These are phyloP conservation scores for Drechslerella dactyloides DNA, from an alignment of 2,329 filamentous ascomycete genomes.

Conservation along the genomic window DNA sequence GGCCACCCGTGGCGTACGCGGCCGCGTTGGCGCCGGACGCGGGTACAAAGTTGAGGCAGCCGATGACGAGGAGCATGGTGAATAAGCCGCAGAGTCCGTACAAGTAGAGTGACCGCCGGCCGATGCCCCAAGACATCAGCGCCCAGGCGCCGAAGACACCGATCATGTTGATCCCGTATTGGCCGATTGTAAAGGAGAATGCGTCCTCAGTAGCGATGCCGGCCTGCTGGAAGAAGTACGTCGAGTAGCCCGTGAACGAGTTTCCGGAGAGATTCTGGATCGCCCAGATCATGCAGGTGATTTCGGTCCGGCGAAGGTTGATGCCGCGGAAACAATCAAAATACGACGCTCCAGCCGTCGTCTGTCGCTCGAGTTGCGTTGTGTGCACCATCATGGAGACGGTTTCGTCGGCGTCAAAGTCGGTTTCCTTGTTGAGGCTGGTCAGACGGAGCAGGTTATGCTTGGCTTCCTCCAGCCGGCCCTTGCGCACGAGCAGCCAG, in stretches of 20 bases:
- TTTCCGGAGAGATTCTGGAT: constrained; percentile 60
- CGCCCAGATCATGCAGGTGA: constrained; percentile 64
- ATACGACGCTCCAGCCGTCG: constrained; percentile 66
- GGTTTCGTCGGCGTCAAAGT: constrained; percentile 83
- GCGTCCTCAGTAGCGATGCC: constrained; percentile 57
- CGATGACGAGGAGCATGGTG: constrained; percentile 56
- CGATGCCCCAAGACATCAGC: constrained; percentile 58
- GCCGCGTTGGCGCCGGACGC: constrained; percentile 71
- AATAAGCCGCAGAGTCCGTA: constrained; percentile 57
- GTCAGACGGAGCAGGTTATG: constrained; percentile 70
- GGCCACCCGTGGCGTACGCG: constrained; percentile 77
- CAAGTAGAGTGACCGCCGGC: constrained; percentile 56
- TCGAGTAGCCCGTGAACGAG: constrained; percentile 53
- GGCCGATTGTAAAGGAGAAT: constrained; percentile 62
- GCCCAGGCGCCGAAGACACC: constrained; percentile 79
- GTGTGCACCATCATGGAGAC: constrained; percentile 93
- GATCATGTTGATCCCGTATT: constrained; percentile 67
- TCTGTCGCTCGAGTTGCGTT: constrained; percentile 73
- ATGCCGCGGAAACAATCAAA: constrained; percentile 82
- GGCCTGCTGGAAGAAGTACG: constrained; percentile 62
- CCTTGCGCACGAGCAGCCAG: constrained; percentile 75
- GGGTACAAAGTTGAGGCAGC: constrained; percentile 10
- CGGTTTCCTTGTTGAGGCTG: constrained; percentile 68
- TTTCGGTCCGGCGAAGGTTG: constrained; percentile 78
- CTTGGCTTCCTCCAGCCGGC: constrained; percentile 71